A percentile compares a stretch with the other conserved stretches of the same genome.
phyloP scores from a whole-genome alignment of 441 rosid species.

The Erodium chrysanthum region DNA sequence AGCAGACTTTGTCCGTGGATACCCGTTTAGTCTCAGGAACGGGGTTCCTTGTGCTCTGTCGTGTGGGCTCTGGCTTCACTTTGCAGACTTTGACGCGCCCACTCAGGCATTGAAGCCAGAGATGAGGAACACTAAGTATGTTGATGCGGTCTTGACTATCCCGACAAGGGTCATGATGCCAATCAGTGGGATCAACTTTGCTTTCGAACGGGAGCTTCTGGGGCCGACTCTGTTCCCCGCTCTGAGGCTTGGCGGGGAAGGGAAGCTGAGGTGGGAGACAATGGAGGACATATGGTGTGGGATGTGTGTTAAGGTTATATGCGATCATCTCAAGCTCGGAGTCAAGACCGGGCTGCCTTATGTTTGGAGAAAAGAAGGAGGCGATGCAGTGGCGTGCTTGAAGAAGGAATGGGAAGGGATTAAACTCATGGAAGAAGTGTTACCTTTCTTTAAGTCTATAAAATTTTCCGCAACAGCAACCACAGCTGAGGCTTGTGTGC shows the following conservation, averaged over 20 bases:
- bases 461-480: too few species aligned
- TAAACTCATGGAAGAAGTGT: constrained; percentile 82
- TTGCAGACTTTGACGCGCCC: constrained; percentile 88
- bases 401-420: constrained; percentile 96
- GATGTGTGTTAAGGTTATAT: constrained; percentile 71
- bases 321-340: constrained; percentile 73
- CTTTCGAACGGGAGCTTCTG: constrained; percentile 58
- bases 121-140: constrained; percentile 55
- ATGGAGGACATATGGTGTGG: constrained; percentile 92
- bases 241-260: constrained; percentile 65
- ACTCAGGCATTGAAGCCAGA: constrained; percentile 85
- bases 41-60: constrained; percentile 80
- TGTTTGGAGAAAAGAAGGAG: constrained; percentile 83
- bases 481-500: too few species aligned
- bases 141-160: constrained; percentile 79
- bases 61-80: constrained; percentile 88
- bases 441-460: constrained; percentile 65
- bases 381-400: constrained; percentile 64
- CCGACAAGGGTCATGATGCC: constrained; percentile 53
- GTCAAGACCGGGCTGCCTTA: constrained; percentile 85
- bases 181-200: constrained; percentile 77
- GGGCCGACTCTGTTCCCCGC: constrained; percentile 81
- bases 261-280: constrained; percentile 89
- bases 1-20: constrained; percentile 92
- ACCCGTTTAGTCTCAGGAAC: constrained; percentile 79